Percentiles rank a stretch among this genome's conserved stretches.
These are phyloP conservation scores for Jatropha podagrica DNA, from an alignment of 441 rosid genomes.

Conservation along the genomic window DNA sequence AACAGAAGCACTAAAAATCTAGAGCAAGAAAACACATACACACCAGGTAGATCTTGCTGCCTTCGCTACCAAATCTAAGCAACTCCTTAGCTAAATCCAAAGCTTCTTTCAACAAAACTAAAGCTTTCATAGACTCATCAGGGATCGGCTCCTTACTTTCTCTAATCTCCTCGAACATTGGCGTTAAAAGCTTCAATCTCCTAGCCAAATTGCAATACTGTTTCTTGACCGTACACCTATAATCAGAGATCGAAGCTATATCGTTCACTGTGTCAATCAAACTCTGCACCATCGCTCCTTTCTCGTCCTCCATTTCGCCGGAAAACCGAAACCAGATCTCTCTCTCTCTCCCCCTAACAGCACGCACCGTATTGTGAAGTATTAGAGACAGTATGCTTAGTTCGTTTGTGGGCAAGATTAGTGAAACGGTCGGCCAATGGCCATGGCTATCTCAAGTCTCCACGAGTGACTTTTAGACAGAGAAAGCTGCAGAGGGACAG, in stretches of 20 bases:
- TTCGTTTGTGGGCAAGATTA: background rate
- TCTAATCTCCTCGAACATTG: conserved; percentile 86
- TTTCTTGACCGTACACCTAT: conserved; percentile 59
- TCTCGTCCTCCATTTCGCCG: conserved; percentile 40
- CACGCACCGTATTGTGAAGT: background rate
- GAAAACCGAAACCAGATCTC: conserved; percentile 7
- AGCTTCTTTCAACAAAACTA: conserved; percentile 52
- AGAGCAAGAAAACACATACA: conserved; percentile 30
- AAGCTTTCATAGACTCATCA: conserved; percentile 43
- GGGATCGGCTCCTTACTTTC: conserved; percentile 54
- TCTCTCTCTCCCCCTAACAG: conserved; percentile 4
- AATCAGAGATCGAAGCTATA: conserved; percentile 57
- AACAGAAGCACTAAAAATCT: background rate
- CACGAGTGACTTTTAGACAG: background rate
- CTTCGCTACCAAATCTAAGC: conserved; percentile 64
- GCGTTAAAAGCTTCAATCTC: conserved; percentile 70
- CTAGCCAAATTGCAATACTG: conserved; percentile 68
- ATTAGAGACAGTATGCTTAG: background rate
- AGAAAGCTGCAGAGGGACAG: conserved; percentile 2
- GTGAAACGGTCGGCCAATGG: conserved; percentile 11
- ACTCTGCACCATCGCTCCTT: conserved; percentile 40
- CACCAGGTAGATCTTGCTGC: conserved; percentile 86
- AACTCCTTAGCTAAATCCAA: conserved; percentile 62
- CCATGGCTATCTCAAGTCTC: conserved; percentile 13
- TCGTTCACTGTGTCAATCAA: conserved; percentile 63